Base-by-base conservation (phyloP, 2,329 filamentous ascomycete species). In the Monosporascus sp. region DNA sequence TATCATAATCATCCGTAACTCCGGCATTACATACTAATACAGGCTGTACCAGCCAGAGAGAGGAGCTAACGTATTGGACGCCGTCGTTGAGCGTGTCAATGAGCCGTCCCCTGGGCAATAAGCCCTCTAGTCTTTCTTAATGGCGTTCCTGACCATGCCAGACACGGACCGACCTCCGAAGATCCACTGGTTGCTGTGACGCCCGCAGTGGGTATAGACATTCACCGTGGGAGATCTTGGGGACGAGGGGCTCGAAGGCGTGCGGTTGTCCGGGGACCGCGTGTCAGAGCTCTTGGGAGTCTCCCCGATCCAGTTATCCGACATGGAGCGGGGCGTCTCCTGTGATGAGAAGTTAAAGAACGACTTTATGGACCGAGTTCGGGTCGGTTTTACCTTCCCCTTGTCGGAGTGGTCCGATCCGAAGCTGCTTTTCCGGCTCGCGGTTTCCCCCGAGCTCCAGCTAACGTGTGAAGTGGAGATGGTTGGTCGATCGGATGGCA, bases 111-210 rank as follows among this genome's bases (percentile, higher is more conserved):
- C 59, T 15, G 60, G 7, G 62, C 17, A 35, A 41, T 27, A 18
- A 35, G 43, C 7, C 15, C 38, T 9, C 48, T 58, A 63, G 22
- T 60, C 54, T 52, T 58, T 65, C 61, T 68, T 71, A 43, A 72
- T 71, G 47, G 77, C 60, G 17, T 71, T 65, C 46, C 72, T 71
- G 57, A 73, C 73, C 37, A 78, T 63, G 45, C 75, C 74, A 7
- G 70, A 63, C 22, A 78, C 61, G 2, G 73, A 77, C 43, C 73
- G 74, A 1, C 78, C 78, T 37, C 76, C 69, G 55, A 82, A 78
- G 15, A 82, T 67, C 54, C 74, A 79, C 59, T 81, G 76, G 58
- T 80, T 73, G 39, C 76, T 76, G 64, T 82, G 79, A 15, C 79
- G 72, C 15, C 79, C 79, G 55, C 79, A 82, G 53, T 78, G 77